These are phyloP conservation scores for Venturiaceae sp. DNA, from an alignment of 2,329 filamentous ascomycete species.

Conservation along the genomic window DNA sequence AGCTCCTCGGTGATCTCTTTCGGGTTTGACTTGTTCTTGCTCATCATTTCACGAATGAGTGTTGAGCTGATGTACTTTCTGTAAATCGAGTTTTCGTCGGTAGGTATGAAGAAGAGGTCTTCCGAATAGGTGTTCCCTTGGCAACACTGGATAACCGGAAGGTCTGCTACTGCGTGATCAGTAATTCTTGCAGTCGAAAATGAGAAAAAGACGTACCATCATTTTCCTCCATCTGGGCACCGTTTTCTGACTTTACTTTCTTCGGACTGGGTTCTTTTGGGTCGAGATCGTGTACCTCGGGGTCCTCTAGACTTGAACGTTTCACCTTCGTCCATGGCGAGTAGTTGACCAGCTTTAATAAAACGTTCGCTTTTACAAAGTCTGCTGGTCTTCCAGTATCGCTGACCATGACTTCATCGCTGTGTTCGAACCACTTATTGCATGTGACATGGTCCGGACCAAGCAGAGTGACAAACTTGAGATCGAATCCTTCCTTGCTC, in stretches of 20 bases:
- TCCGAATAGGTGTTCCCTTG: too few relatives aligned
- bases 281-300: neutral
- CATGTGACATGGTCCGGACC: neutral
- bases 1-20: neutral
- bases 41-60: neutral
- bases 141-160: too few relatives aligned
- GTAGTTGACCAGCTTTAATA: neutral
- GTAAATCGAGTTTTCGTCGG: neutral
- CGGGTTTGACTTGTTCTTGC: neutral
- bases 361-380: neutral
- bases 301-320: neutral
- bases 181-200: too few relatives aligned
- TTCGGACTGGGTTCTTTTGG: too few relatives aligned
- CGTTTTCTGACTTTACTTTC: neutral
- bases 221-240: neutral
- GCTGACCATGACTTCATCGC: neutral
- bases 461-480: neutral
- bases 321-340: neutral
- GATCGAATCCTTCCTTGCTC: neutral
- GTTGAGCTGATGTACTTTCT: neutral
- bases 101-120: neutral
- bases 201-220: too few relatives aligned
- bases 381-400: neutral
- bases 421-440: neutral
- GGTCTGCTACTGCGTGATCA: too few relatives aligned